A percentile compares a stretch with the other conserved stretches of the same genome.
Evolutionary conservation across 2,329 filamentous ascomycete species (phyloP).

Genomic region (Pseudonectria foliicola): DNA sequence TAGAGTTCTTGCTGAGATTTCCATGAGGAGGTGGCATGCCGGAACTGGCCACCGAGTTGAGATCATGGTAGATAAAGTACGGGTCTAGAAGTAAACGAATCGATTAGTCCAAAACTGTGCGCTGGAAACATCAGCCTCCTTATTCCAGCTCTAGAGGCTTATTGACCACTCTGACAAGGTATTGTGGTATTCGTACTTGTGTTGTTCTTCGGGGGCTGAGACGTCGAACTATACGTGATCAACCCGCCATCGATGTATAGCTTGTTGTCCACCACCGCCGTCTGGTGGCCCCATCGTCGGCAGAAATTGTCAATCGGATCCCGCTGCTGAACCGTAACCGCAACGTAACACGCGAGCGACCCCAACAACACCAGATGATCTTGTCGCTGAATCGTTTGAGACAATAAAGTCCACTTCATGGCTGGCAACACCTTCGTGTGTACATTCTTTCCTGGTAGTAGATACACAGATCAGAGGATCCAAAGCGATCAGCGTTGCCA

Average conservation of each 20-base stretch:
- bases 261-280: constrained; percentile 49
- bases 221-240: constrained; percentile 46
- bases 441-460: constrained; percentile 14
- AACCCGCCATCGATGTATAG: constrained; percentile 58
- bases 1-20: constrained; percentile 51
- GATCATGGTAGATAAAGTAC: constrained; percentile 48
- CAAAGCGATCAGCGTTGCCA: no score
- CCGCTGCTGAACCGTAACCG: constrained; percentile 28
- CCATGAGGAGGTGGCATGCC: constrained; percentile 46
- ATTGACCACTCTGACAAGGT: no score
- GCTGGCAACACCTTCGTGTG: constrained; percentile 11
- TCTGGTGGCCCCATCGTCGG: constrained; percentile 51
- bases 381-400: constrained; percentile 9
- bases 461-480: no score
- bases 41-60: constrained; percentile 36
- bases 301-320: constrained; percentile 50
- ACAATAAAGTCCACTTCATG: constrained; percentile 19
- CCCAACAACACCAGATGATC: constrained; percentile 13
- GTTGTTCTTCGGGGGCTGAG: constrained; percentile 42
- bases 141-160: no score
- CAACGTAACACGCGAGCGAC: constrained; percentile 13
- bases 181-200: no score
- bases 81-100: no score
- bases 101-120: no score
- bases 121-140: constrained; percentile 2